Evolutionary conservation across 129 eudicot species (phyloP).

Genomic region (Arctium minus): DNA sequence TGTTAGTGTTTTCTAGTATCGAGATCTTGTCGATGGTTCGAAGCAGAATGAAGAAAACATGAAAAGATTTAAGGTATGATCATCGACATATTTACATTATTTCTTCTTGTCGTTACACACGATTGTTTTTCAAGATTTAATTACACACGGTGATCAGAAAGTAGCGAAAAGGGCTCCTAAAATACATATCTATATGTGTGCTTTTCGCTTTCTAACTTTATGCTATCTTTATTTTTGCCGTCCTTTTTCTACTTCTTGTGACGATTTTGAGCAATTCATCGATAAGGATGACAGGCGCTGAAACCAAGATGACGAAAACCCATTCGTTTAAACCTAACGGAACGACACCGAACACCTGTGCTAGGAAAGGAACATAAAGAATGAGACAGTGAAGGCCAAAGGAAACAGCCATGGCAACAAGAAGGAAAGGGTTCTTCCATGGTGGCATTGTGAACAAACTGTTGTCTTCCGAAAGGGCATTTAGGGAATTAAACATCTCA

Average conservation of each 20-base stretch:
- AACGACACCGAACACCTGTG: constrained; percentile 61
- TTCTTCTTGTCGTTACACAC: not conserved
- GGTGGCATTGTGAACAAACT: constrained; percentile 74
- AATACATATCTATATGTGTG: not conserved
- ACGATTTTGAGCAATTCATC: constrained; percentile 52
- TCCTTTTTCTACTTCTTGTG: constrained; percentile 46
- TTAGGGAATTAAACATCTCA: constrained; percentile 76
- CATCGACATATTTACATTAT: not conserved
- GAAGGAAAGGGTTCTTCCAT: constrained; percentile 76
- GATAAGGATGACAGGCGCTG: constrained; percentile 65
- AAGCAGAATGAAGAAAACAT: not conserved
- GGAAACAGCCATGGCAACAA: constrained; percentile 60
- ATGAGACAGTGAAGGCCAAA: constrained; percentile 64
- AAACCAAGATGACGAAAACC: constrained; percentile 56
- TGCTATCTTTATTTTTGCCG: constrained; percentile 48
- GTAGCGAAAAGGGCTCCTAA: not conserved
- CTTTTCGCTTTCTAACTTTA: not conserved
- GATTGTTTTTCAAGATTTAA: not conserved
- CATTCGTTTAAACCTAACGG: constrained; percentile 53
- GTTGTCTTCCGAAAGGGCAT: constrained; percentile 74
- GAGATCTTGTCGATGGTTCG: not conserved
- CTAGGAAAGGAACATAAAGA: constrained; percentile 62
- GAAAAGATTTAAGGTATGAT: not conserved
- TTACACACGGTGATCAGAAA: not conserved
- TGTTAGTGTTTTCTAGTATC: not conserved